Percentiles rank a stretch among this genome's conserved stretches.
phyloP scores from a whole-genome alignment of 192 early-diverging fungal genomes.

The Phycomyces nitens region DNA sequence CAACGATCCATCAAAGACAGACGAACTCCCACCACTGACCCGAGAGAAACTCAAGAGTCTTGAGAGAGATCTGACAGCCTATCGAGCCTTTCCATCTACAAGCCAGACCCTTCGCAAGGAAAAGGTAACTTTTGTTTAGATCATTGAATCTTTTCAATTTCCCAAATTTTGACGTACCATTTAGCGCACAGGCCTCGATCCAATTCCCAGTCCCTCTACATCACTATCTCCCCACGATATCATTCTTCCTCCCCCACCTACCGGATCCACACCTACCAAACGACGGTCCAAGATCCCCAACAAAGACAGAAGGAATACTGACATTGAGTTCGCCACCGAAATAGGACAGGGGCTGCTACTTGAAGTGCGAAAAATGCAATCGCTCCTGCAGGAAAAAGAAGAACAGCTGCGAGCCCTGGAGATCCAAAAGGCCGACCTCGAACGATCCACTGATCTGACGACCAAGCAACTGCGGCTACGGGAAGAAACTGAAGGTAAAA shows the following conservation, averaged over 20 bases:
- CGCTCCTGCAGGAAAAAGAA: conserved; percentile 40
- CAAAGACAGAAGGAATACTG: conserved; percentile 30
- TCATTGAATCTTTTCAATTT: conserved; percentile 5
- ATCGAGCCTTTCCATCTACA: conserved; percentile 20
- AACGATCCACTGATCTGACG: conserved; percentile 46
- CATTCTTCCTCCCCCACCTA: conserved; percentile 28
- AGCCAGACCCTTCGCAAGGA: conserved; percentile 20
- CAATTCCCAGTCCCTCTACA: conserved; percentile 31
- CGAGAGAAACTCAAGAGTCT: conserved; percentile 25
- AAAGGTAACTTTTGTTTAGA: conserved; percentile 10
- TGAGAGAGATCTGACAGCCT: conserved; percentile 28
- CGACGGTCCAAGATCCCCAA: conserved; percentile 37
- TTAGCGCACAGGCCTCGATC: conserved; percentile 21
- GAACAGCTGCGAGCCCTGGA: conserved; percentile 39
- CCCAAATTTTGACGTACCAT: not conserved
- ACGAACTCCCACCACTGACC: conserved; percentile 7
- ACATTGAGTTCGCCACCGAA: conserved; percentile 48
- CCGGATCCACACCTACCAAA: conserved; percentile 32
- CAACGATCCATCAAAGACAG: not conserved
- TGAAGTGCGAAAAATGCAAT: conserved; percentile 43
- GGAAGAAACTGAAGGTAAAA: conserved; percentile 56
- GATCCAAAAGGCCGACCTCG: conserved; percentile 48
- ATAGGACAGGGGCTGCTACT: conserved; percentile 43
- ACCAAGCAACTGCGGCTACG: conserved; percentile 46
- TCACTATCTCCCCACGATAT: conserved; percentile 13